phyloP scores from a whole-genome alignment of 1,284 basidiomycete genomes.

The Pseudozyma pruni region DNA sequence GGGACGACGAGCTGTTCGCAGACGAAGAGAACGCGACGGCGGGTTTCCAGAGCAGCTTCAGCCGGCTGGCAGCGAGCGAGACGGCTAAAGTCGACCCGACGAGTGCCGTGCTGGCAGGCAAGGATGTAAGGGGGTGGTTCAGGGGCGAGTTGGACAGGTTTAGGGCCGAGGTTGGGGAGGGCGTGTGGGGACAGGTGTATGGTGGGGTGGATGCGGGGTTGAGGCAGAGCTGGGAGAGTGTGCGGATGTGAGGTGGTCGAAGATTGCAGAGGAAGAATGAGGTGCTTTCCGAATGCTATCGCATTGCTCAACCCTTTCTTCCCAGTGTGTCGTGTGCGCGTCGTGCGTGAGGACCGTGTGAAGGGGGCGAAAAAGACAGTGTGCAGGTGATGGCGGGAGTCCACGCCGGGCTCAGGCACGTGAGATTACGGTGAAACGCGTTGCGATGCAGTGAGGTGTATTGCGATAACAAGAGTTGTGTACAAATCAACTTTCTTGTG shows the following conservation, averaged over 20 bases:
- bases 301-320: too few relatives aligned
- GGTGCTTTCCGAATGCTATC: too few relatives aligned
- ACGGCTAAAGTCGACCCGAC: conserved; percentile 15
- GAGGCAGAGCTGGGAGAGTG: conserved; percentile 14
- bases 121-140: conserved; percentile 25
- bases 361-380: too few relatives aligned
- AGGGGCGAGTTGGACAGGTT: background rate
- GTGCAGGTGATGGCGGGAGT: too few relatives aligned
- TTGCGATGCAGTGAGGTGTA: too few relatives aligned
- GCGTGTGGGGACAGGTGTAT: conserved; percentile 11
- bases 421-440: too few relatives aligned
- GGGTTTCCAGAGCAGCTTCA: conserved; percentile 91
- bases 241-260: background rate
- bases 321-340: too few relatives aligned
- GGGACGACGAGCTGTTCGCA: conserved; percentile 76
- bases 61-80: conserved; percentile 82
- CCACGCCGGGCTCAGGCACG: too few relatives aligned
- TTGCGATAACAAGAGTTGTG: too few relatives aligned
- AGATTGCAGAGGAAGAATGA: too few relatives aligned
- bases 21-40: conserved; percentile 79
- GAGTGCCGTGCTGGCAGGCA: background rate
- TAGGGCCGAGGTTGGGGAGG: conserved; percentile 2
- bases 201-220: background rate
- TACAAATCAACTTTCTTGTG: too few relatives aligned
- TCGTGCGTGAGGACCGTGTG: too few relatives aligned